Conservation (phyloP, 371 early-diverging fungal genomes). For the Rhizopus arrhizus region DNA sequence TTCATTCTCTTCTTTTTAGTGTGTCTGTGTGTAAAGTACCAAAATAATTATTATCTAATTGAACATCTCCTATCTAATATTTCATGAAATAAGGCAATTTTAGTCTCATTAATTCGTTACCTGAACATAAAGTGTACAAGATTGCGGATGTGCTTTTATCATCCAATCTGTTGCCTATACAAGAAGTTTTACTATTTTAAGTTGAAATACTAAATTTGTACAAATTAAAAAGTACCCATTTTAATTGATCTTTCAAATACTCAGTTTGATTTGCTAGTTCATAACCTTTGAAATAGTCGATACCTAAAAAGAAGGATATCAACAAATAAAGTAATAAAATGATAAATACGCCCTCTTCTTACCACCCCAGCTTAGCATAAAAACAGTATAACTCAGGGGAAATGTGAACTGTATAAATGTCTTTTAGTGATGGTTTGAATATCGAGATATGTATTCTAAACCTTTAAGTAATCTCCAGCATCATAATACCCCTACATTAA, state of each 20-base stretch:
- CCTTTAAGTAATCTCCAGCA: conserved; percentile 32
- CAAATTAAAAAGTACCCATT: conserved; percentile 50
- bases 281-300: conserved; percentile 56
- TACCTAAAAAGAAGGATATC: conserved; percentile 1
- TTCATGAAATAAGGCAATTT: not conserved
- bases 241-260: conserved; percentile 52
- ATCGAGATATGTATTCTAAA: conserved; percentile 31
- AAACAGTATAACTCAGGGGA: conserved; percentile 55
- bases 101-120: conserved; percentile 6
- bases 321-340: not conserved
- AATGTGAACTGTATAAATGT: conserved; percentile 57
- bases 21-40: too few species aligned
- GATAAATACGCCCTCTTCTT: conserved; percentile 2
- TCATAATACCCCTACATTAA: conserved; percentile 43
- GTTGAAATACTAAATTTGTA: not conserved
- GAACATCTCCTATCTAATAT: conserved; percentile 24
- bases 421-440: not conserved
- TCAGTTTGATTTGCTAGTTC: conserved; percentile 49
- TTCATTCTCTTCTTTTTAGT: not conserved
- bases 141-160: conserved; percentile 38
- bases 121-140: conserved; percentile 28
- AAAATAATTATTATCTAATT: conserved; percentile 24
- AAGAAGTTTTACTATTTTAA: not conserved
- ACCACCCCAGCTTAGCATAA: conserved; percentile 63
- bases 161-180: conserved; percentile 58